Percentiles rank a stretch among this genome's conserved stretches.
These are phyloP conservation scores for Dillenia turbinata DNA, from an alignment of 164 flowering plant genomes.

Conservation along the genomic window DNA sequence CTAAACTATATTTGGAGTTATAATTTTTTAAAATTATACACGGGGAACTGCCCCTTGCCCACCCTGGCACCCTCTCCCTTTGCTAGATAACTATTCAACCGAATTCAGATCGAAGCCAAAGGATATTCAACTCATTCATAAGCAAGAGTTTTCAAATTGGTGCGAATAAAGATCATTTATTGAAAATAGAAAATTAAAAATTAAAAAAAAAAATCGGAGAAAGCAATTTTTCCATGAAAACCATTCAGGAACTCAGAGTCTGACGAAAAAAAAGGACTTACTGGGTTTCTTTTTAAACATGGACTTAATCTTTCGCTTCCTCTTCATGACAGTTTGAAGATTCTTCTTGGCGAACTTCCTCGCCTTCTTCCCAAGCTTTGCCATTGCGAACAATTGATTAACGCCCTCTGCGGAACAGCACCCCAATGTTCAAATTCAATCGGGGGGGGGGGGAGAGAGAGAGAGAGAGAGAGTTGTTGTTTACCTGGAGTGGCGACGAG, in stretches of 20 bases:
- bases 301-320: conserved; percentile 56
- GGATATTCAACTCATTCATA: too few relatives aligned
- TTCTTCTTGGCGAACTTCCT: conserved; percentile 93
- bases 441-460: too few relatives aligned
- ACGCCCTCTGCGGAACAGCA: neutral
- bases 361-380: conserved; percentile 90
- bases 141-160: too few relatives aligned
- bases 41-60: too few relatives aligned
- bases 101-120: too few relatives aligned
- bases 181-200: too few relatives aligned
- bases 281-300: conserved; percentile 50
- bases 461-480: neutral
- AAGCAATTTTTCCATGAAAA: neutral
- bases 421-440: neutral
- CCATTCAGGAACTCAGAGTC: neutral
- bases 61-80: too few relatives aligned
- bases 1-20: too few relatives aligned
- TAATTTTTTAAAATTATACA: too few relatives aligned
- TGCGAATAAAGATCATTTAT: too few relatives aligned
- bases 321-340: conserved; percentile 61
- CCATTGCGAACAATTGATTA: conserved; percentile 34
- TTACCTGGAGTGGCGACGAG: neutral
- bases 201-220: neutral
- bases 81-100: too few relatives aligned
- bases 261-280: conserved; percentile 15